Evolutionary conservation across 2,329 filamentous ascomycete genomes (phyloP).

Genomic region (Colletotrichum sp.): DNA sequence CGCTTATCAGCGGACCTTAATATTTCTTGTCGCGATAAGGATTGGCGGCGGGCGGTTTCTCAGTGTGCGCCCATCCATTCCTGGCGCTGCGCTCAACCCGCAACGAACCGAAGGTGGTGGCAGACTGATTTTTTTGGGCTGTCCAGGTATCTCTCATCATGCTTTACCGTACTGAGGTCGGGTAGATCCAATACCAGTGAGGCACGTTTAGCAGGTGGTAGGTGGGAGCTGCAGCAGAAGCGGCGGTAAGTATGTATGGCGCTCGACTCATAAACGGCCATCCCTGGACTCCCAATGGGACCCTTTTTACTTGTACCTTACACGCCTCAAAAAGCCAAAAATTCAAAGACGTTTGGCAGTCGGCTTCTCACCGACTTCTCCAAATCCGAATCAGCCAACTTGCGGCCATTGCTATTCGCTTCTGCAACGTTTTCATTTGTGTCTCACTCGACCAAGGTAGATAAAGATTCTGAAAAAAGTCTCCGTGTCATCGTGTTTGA

Average conservation of each 20-base stretch:
- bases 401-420: background rate
- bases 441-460: background rate
- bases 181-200: background rate
- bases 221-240: background rate
- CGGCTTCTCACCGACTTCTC: background rate
- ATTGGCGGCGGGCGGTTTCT: background rate
- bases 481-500: background rate
- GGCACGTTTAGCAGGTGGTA: background rate
- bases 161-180: background rate
- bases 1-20: slow-evolving; percentile 10
- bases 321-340: background rate
- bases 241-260: background rate
- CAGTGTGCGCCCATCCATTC: background rate
- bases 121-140: background rate
- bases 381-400: background rate
- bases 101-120: background rate
- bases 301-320: background rate
- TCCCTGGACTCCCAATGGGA: background rate
- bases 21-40: background rate
- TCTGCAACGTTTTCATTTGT: background rate
- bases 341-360: background rate
- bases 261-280: background rate
- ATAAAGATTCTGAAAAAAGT: background rate
- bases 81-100: background rate
- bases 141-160: background rate